Evolutionary conservation across 139 green algal species (phyloP), one percentile per base, ranked within the genome.

Genomic region (Chloropicon primus): DNA sequence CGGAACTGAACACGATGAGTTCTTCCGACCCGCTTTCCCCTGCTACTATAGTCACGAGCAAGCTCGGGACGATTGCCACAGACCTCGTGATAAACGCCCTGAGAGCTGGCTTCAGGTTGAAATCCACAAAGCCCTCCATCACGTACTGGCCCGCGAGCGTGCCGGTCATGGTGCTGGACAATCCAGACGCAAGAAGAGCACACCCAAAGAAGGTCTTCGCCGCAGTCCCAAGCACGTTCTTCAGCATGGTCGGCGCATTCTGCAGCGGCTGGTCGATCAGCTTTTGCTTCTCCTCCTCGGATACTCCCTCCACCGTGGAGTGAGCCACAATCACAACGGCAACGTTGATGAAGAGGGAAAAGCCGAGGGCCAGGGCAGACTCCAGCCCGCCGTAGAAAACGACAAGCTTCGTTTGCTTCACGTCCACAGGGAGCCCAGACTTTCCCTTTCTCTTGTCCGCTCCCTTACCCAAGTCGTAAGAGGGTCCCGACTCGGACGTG

Each of bases 1-100:
- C 75, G 22, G 82, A 87, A 5, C 72, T 80, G 54, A 85, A 72
- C 29, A 87, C 84, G 75, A 87, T 89, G 73, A 87, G 75, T 0
- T 72, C 28, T 26, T 86, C 84, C 1, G 78, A 71, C 25, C 79
- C 75, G 2, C 73, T 23, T 53, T 80, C 72, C 22, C 83, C 85
- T 1, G 73, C 84, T 53, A 84, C 74, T 1, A 89, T 27, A 21
- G 80, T 77, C 0, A 88, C 84, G 3, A 29, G 1, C 26, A 81
- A 62, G 21, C 79, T 77, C 22, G 84, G 84, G 1, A 85, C 62
- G 75, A 88, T 86, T 22, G 84, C 84, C 25, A 78, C 72, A 26
- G 28, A 54, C 26, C 82, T 82, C 26, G 84, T 88, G 53, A 86
- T 24, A 29, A 88, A 76, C 0, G 75, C 62, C 2, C 84, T 82